Conservation (phyloP, 495 filamentous ascomycete genomes). For the Daldinia decipiens region DNA sequence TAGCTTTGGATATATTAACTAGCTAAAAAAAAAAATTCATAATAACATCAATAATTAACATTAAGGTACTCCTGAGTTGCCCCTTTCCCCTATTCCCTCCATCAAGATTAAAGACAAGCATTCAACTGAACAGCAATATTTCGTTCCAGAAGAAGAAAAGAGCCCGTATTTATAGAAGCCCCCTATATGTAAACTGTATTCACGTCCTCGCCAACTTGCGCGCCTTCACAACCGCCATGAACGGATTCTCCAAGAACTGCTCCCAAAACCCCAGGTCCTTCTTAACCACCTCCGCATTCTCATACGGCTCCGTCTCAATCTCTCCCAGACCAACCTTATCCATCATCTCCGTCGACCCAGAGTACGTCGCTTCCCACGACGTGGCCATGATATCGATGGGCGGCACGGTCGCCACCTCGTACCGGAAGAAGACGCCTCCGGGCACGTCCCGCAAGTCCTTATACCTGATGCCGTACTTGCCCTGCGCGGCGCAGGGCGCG, state of each 20-base stretch:
- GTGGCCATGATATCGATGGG: constrained; percentile 32
- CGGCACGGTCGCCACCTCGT: constrained; percentile 3
- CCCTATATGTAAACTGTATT: too few relatives aligned
- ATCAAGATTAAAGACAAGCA: too few relatives aligned
- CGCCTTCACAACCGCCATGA: constrained; percentile 36
- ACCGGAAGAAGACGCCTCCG: constrained; percentile 24
- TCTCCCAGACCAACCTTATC: constrained; percentile 41
- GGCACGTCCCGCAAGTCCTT: too few relatives aligned
- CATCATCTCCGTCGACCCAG: constrained; percentile 31
- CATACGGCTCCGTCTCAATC: constrained; percentile 33
- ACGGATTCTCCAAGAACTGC: constrained; percentile 41
- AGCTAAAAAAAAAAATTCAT: background rate
- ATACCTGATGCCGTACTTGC: too few relatives aligned
- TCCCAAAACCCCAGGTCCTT: constrained; percentile 44
- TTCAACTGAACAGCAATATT: too few relatives aligned
- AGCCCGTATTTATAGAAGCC: too few relatives aligned
- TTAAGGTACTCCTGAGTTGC: too few relatives aligned
- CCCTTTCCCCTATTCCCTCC: too few relatives aligned
- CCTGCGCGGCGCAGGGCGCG: too few relatives aligned
- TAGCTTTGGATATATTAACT: background rate
- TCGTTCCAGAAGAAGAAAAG: too few relatives aligned
- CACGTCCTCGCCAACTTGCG: background rate
- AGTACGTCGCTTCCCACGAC: constrained; percentile 27
- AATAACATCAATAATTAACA: background rate
- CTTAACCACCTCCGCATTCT: constrained; percentile 35